Base-by-base conservation (phyloP, 2,329 filamentous ascomycete genomes). In the Cladosporium sp. region DNA sequence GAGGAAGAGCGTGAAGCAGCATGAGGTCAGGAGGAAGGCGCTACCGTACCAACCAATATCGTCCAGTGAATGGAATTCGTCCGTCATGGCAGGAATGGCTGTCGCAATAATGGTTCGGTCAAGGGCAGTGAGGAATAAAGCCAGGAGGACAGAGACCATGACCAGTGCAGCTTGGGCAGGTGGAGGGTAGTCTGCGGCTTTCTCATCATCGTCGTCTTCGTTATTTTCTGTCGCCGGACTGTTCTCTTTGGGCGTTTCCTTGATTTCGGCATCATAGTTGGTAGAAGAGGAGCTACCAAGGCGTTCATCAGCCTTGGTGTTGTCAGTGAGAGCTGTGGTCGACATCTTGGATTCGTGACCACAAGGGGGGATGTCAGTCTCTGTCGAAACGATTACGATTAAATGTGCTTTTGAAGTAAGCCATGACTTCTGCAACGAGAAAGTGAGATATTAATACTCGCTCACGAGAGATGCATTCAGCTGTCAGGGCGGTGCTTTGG, bases 11-110 rank as follows among this genome's bases (percentile, higher is more conserved):
- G 78, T 73, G 47, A 77, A 72, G 2, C 69, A 63, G 7, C 67
- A 68, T 17, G 68, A 55, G 1, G 72, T 74, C 47, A 78, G 63
- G 53, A 73, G 68, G 58, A 73, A 77, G 1, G 70, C 66, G 8
- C 58, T 62, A 7, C 60, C 64, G 50, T 67, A 67, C 71, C 71
- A 74, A 17, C 63, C 62, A 3, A 72, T 67, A 18, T 73, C 64
- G 19, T 67, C 56, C 0, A 73, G 58, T n/a, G 60, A 63, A 39
- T 71, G 49, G 57, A 74, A 74, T 7, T 73, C 63, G 40, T 68
- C 60, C 3, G 69, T 71, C 34, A 73, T 71, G 12, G 59, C 55
- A 0, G 70, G 68, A 12, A 71, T 66, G 1, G 70, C 70, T 4
- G 65, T 68, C 8, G 63, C 61, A 30, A 69, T 58, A 47, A 69